phyloP scores from a whole-genome alignment of 148 eudicot genomes.

The Silene uniflora region DNA sequence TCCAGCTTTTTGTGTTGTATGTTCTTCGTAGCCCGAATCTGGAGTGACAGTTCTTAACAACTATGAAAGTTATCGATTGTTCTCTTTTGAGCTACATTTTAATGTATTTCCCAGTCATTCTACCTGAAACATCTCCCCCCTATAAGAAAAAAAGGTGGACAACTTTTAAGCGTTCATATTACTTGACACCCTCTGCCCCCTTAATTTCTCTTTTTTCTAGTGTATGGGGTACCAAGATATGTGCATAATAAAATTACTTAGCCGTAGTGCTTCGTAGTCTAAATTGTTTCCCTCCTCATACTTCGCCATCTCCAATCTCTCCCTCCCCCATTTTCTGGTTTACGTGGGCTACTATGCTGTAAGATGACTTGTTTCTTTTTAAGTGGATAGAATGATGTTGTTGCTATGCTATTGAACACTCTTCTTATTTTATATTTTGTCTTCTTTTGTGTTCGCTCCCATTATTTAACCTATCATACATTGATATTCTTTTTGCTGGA shows the following conservation, averaged over 20 bases:
- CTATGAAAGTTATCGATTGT: neutral
- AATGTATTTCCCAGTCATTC: neutral
- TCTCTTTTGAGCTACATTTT: neutral
- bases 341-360: neutral
- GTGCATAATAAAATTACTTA: neutral
- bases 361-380: too few relatives aligned
- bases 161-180: neutral
- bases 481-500: neutral
- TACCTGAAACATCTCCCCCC: neutral
- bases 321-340: neutral
- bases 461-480: neutral
- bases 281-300: too few relatives aligned
- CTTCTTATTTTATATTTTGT: neutral
- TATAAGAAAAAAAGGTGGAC: too few relatives aligned
- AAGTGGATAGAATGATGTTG: neutral
- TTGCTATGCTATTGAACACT: neutral
- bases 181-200: neutral
- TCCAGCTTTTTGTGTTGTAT: neutral
- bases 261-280: too few relatives aligned
- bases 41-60: neutral
- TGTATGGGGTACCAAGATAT: neutral
- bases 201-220: neutral
- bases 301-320: too few relatives aligned
- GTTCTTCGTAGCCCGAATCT: neutral
- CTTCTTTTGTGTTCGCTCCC: neutral